These are phyloP conservation scores for Paramarasmius palmivorus DNA, from an alignment of 1,284 basidiomycete species.

Conservation along the genomic window DNA sequence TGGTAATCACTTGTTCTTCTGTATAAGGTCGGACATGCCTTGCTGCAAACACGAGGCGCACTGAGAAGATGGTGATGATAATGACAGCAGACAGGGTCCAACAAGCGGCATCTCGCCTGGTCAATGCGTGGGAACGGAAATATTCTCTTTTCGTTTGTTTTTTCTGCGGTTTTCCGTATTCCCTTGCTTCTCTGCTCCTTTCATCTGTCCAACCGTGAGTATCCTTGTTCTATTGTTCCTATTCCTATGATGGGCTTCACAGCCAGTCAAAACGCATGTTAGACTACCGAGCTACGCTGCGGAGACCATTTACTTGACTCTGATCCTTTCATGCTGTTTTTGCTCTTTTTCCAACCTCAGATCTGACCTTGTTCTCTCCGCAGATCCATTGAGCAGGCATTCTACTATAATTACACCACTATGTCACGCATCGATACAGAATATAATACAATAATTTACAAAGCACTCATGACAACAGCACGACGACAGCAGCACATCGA, in stretches of 20 bases:
- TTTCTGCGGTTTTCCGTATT: slow-evolving; percentile 2
- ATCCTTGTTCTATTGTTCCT: slow-evolving; percentile 6
- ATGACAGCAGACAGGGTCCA: background rate
- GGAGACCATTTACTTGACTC: slow-evolving; percentile 38
- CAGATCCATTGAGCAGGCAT: background rate
- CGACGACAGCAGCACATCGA: background rate
- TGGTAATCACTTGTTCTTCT: slow-evolving; percentile 4
- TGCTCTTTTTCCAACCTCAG: background rate
- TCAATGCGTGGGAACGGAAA: too few relatives aligned
- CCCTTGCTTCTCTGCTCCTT: slow-evolving; percentile 13
- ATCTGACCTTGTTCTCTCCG: background rate
- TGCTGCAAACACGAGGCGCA: slow-evolving; percentile 14
- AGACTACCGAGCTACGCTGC: slow-evolving; percentile 48
- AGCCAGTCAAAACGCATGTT: slow-evolving; percentile 46
- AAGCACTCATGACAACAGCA: slow-evolving; percentile 16
- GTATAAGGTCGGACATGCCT: slow-evolving; percentile 7
- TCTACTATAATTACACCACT: too few relatives aligned
- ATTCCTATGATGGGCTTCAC: slow-evolving; percentile 35
- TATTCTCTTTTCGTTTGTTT: slow-evolving; percentile 17
- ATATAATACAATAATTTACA: background rate
- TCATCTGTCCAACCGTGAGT: background rate
- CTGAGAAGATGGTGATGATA: slow-evolving; percentile 6
- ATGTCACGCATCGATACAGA: background rate
- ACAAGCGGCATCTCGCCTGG: too few relatives aligned
- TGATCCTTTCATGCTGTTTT: slow-evolving; percentile 25